phyloP scores from a whole-genome alignment of 2,329 filamentous ascomycete genomes.

The Aspergillus sp. region DNA sequence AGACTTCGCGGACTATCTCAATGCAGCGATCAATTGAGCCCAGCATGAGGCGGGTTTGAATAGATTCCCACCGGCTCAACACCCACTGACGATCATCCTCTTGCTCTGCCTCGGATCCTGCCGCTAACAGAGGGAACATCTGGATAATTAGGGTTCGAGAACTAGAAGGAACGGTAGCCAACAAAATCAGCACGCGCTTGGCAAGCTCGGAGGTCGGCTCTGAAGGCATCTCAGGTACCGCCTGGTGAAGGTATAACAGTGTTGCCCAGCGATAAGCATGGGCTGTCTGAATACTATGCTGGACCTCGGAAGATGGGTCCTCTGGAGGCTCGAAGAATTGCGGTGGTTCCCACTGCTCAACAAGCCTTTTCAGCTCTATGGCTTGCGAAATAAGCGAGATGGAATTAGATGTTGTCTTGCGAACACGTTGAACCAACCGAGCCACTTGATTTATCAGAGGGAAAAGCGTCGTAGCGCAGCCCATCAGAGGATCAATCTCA shows the following conservation, averaged over 20 bases:
- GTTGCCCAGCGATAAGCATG: conserved; percentile 69
- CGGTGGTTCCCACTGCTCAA: conserved; percentile 64
- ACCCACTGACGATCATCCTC: conserved; percentile 66
- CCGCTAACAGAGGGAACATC: conserved; percentile 68
- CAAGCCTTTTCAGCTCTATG: conserved; percentile 60
- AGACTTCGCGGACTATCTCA: conserved; percentile 67
- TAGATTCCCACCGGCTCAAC: conserved; percentile 61
- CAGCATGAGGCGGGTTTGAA: conserved; percentile 64
- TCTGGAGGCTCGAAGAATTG: conserved; percentile 62
- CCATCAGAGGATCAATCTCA: conserved; percentile 71
- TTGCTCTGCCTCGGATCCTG: conserved; percentile 63
- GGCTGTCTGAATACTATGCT: conserved; percentile 67
- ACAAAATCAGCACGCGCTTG: conserved; percentile 60
- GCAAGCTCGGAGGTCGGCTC: conserved; percentile 59
- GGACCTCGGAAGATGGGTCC: conserved; percentile 62
- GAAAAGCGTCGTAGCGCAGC: conserved; percentile 67
- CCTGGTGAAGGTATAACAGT: conserved; percentile 66
- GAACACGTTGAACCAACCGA: conserved; percentile 64
- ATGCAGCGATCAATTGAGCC: conserved; percentile 67
- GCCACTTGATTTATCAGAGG: conserved; percentile 68
- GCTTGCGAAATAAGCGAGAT: conserved; percentile 64
- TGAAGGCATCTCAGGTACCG: conserved; percentile 67
- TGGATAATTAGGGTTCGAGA: conserved; percentile 68
- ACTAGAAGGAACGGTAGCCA: conserved; percentile 64
- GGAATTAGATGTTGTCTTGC: conserved; percentile 57